Base-by-base conservation (phyloP, 345 rosid genomes). In the Orychophragmus violaceus region DNA sequence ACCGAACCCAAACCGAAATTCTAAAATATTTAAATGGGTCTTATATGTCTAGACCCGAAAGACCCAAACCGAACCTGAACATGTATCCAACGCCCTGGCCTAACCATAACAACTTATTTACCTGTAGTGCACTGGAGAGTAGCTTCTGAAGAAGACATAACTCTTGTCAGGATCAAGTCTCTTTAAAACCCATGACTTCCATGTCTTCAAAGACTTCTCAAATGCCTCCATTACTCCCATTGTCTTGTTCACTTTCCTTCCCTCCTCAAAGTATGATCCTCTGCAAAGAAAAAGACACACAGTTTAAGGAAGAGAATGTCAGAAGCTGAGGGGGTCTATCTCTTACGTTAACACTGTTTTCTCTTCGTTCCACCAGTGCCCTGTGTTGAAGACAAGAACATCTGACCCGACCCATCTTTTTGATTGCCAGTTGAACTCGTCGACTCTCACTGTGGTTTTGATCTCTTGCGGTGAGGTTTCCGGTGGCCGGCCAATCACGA, bases 71-170 rank as follows among this genome's bases (percentile, higher is more conserved):
- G n/a, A n/a, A n/a, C n/a, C n/a, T n/a, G n/a, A n/a, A n/a, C n/a
- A n/a, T n/a, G n/a, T n/a, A n/a, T n/a, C n/a, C n/a, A n/a, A n/a
- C n/a, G n/a, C n/a, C n/a, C n/a, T n/a, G n/a, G n/a, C n/a, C n/a
- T n/a, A n/a, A n/a, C n/a, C 37, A 52, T 4, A 39, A 10, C 16
- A 51, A 22, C 18, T 19, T 17, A 12, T 63, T 42, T 54, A 78
- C 97, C 87, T 85, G 87, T 78, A 91, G 77, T 95, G 97, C 37
- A 73, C 82, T 0, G 99, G 93, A 45, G 97, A 85, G 78, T 77
- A 87, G 79, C 92, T 83, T 17, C 93, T 82, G 65, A 87, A 83
- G 82, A 94, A 85, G 66, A 86, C 65, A 60, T 77, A 83, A 68
- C 78, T 87, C 42, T 58, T 81, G 14, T 77, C 30, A 0, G 82